Evolutionary conservation across 306 rosid species (phyloP), one percentile per base, ranked within the genome.

Genomic region (Rosa rugosa): DNA sequence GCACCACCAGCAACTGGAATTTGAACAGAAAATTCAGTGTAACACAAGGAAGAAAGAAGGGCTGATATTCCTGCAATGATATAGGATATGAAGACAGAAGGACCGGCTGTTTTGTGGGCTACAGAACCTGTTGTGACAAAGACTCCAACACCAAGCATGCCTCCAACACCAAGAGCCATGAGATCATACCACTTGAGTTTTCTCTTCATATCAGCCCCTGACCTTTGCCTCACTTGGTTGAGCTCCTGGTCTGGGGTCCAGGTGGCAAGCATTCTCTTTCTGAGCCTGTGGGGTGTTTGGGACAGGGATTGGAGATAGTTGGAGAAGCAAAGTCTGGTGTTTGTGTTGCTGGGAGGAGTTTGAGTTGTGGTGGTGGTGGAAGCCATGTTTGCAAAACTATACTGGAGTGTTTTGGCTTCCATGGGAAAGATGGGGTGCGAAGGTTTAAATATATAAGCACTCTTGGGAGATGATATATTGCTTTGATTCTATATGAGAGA

Each of bases 1-100:
- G 99, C 99, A 69, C 97, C 99, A 25, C 99, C 99, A 13, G 99
- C 99, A 45, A 90, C 99, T 0, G 99, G 94, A 53, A 94, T 87
- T 80, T 94, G 97, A 75, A 94, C 97, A 6, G 99, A 87, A 79
- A 94, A 94, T 71, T 94, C 99, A 57, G 97, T 86, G 85, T 94
- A 94, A 77, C 99, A 94, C 74, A 92, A 51, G 75, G 99, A 92
- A 66, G 97, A 94, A 10, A 94, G 93, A 70, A 94, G 95, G 20
- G 99, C 97, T 18, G 97, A 89, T 65, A 94, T 84, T 40, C 97
- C 99, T 0, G 99, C 99, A 36, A 94, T 79, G 87, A 91, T 87
- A 66, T 92, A 94, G 4, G 99, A 94, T 4, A 94, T 79, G 84
- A 94, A 92, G 60, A 94, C 97, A 0, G 97, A 84, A 74, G 99